Evolutionary conservation across 495 filamentous ascomycete species (phyloP).

Genomic region (Hypoxylon rickii): DNA sequence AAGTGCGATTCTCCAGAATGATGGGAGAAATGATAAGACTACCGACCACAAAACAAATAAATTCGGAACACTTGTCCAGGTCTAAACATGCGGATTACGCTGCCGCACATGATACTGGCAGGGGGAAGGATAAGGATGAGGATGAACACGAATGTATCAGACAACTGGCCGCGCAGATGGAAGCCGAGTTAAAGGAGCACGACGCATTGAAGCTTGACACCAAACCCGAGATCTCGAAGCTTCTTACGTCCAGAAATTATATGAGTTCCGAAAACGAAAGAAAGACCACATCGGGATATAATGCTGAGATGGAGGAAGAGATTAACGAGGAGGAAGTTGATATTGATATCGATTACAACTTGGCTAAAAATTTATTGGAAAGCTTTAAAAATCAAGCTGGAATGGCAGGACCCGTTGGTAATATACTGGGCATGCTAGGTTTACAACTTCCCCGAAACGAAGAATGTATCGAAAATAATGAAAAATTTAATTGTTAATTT

Average conservation of each 20-base stretch:
- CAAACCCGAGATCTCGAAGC: constrained; percentile 25
- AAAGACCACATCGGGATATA: constrained; percentile 12
- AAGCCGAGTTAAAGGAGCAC: constrained; percentile 75
- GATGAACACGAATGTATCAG: constrained; percentile 73
- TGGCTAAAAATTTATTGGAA: constrained; percentile 90
- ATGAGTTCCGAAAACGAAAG: constrained; percentile 22
- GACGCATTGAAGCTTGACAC: constrained; percentile 73
- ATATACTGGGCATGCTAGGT: constrained; percentile 84
- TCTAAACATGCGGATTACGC: constrained; percentile 30
- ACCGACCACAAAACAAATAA: constrained; percentile 46
- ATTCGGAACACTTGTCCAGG: constrained; percentile 22
- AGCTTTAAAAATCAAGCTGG: constrained; percentile 88
- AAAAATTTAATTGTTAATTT: constrained; percentile 10
- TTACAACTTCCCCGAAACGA: constrained; percentile 80
- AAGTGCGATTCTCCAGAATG: constrained; percentile 80
- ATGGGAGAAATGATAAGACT: constrained; percentile 97
- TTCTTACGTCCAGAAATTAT: constrained; percentile 18
- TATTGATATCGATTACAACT: constrained; percentile 82
- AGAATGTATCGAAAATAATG: constrained; percentile 50
- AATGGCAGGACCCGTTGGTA: constrained; percentile 80
- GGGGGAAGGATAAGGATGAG: constrained; percentile 42
- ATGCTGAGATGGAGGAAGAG: constrained; percentile 40
- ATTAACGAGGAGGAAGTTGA: constrained; percentile 63
- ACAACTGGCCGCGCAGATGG: constrained; percentile 76
- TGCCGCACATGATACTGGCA: constrained; percentile 31